Percentiles rank a stretch among this genome's conserved stretches.
phyloP scores from a whole-genome alignment of 768 basidiomycete genomes.

The Suillus subalutaceus region DNA sequence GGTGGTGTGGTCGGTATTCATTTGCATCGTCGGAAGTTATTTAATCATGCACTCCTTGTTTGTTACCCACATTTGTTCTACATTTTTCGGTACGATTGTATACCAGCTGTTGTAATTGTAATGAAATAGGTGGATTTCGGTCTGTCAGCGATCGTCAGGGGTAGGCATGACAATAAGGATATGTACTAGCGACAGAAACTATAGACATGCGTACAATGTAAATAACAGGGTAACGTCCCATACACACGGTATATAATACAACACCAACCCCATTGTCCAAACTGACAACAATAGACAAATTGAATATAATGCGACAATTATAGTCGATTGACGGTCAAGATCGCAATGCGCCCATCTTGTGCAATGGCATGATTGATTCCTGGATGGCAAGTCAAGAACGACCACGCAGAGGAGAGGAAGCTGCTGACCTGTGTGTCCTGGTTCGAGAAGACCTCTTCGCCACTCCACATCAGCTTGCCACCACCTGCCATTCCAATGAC shows the following conservation, averaged over 20 bases:
- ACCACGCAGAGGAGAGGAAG: background rate
- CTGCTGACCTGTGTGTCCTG: slow-evolving; percentile 66
- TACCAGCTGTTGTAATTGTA: slow-evolving; percentile 24
- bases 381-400: slow-evolving; percentile 27
- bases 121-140: slow-evolving; percentile 8
- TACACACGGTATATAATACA: background rate
- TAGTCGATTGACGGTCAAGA: slow-evolving; percentile 66
- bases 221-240: background rate
- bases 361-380: slow-evolving; percentile 82
- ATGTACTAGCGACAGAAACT: background rate
- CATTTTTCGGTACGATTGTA: slow-evolving; percentile 17
- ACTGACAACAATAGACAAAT: background rate
- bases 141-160: background rate
- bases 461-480: slow-evolving; percentile 83
- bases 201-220: background rate
- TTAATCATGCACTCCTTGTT: slow-evolving; percentile 13
- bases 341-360: slow-evolving; percentile 81
- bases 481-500: slow-evolving; percentile 62
- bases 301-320: slow-evolving; percentile 20
- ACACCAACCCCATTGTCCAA: slow-evolving; percentile 5
- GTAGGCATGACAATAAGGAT: background rate
- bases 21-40: slow-evolving; percentile 3
- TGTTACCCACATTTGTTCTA: slow-evolving; percentile 6
- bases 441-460: slow-evolving; percentile 67
- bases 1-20: background rate